Conservation (phyloP, 108 stramenopile genomes). For the Fragilaria radians region DNA sequence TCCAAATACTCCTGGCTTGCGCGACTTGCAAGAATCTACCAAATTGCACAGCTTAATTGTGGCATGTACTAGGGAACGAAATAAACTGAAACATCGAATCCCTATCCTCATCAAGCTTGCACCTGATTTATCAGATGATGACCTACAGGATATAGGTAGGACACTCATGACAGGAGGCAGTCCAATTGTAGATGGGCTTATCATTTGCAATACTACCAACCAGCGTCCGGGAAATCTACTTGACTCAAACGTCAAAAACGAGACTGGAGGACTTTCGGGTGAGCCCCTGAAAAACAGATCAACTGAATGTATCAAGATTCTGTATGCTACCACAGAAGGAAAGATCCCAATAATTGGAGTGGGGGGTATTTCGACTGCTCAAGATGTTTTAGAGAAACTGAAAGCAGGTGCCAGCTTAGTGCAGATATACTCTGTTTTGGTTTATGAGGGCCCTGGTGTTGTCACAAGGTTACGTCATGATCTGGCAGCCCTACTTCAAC, state of each 20-base stretch:
- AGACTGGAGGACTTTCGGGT: constrained; percentile 89
- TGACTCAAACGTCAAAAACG: constrained; percentile 30
- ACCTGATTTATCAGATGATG: constrained; percentile 80
- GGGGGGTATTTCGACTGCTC: constrained; percentile 79
- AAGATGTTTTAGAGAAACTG: constrained; percentile 90
- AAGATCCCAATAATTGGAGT: constrained; percentile 90
- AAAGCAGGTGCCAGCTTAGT: constrained; percentile 89
- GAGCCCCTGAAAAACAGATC: constrained; percentile 67
- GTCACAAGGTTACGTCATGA: constrained; percentile 65
- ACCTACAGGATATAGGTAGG: constrained; percentile 69
- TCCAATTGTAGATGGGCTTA: constrained; percentile 93
- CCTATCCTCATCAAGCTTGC: constrained; percentile 92
- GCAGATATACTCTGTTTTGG: constrained; percentile 88
- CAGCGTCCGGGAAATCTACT: constrained; percentile 33
- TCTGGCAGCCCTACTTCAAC: constrained; percentile 45
- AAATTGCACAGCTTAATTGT: constrained; percentile 52
- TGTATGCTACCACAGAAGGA: constrained; percentile 79
- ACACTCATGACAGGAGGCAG: constrained; percentile 42
- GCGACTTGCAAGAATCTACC: constrained; percentile 66
- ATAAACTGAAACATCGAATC: neutral
- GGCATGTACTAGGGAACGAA: constrained; percentile 47
- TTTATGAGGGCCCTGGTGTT: constrained; percentile 85
- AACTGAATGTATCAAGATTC: constrained; percentile 75
- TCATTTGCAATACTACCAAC: constrained; percentile 90
- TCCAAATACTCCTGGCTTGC: constrained; percentile 93